Conservation (phyloP, 2,329 filamentous ascomycete genomes). For the Neonectria neomacrospora region DNA sequence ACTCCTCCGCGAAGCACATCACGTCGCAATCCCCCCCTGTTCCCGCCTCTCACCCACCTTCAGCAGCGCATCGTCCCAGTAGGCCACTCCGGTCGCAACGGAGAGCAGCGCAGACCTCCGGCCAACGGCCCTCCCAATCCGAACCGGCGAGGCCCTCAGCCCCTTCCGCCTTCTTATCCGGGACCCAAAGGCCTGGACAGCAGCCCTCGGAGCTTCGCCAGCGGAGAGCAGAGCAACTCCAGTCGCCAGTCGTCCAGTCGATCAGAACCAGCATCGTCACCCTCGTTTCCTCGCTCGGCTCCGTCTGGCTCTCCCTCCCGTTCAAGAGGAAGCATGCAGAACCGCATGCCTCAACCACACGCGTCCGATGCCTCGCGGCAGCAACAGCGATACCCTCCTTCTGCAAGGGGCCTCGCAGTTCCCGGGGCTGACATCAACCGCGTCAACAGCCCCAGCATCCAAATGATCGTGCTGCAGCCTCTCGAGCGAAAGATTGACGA, state of each 20-base stretch:
- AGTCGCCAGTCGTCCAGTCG: not conserved
- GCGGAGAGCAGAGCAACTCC: not conserved
- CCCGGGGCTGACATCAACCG: slow-evolving; percentile 50
- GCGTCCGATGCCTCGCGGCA: not conserved
- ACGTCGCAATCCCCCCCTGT: not conserved
- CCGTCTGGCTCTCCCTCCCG: no score
- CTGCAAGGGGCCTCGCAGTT: slow-evolving; percentile 31
- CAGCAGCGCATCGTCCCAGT: slow-evolving; percentile 44
- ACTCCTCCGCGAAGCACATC: not conserved
- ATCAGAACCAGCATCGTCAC: not conserved
- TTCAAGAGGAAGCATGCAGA: not conserved
- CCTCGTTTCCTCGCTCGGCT: no score
- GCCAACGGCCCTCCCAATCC: slow-evolving; percentile 1
- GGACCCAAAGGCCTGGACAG: not conserved
- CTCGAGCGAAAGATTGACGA: slow-evolving; percentile 58
- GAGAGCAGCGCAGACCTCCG: slow-evolving; percentile 35
- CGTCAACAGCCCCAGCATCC: slow-evolving; percentile 57
- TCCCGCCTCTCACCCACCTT: slow-evolving; percentile 22
- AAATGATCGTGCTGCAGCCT: slow-evolving; percentile 56
- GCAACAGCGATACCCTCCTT: slow-evolving; percentile 32
- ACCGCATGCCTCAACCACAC: slow-evolving; percentile 7
- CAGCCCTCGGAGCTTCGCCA: not conserved
- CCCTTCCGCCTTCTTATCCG: not conserved
- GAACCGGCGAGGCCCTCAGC: slow-evolving; percentile 24
- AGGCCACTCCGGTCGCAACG: slow-evolving; percentile 31